Base-by-base conservation (phyloP, 108 stramenopile species). In the Pseudonitzschia multiseries region DNA sequence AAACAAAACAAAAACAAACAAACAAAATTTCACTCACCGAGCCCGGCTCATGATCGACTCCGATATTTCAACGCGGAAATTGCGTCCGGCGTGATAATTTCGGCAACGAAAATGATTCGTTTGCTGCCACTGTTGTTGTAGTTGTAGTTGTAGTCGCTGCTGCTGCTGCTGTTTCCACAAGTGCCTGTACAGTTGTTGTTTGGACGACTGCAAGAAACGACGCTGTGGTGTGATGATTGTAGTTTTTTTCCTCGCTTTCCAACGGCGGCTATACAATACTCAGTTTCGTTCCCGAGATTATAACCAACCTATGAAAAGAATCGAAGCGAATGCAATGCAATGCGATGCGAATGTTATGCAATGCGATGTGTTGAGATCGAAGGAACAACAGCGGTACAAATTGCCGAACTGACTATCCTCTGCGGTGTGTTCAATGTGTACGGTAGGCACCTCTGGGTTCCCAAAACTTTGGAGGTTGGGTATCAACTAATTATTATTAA, bases 11-110 rank as follows among this genome's bases (percentile, higher is more conserved):
- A 18, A 70, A 22, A 54, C 57, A 15, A 18, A 57, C 24, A 36
- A 9, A 5, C 36, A 46, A 20, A 61, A 43, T 4, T 22, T 3
- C 9, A 75, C 80, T 43, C 67, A 81, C 80, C 80, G 69, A 71
- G 80, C 80, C 46, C 80, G 74, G 68, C 80, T 81, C 80, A 81
- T 81, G 33, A 8, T 81, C 10, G n/a, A 62, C 36, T 62, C 36
- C 31, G 61, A 33, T 33, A 21, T 4, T 40, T 20, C n/a, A 21
- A 4, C 61, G 32, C 61, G 61, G 61, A 62, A 62, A 40, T n/a
- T 62, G 29, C 29, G n/a, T 10, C 36, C 36, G n/a, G 15, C 22
- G 22, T 54, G 53, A 54, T 43, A 41, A 53, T 6, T 53, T 70
- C 28, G 27, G 15, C 36, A 36, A 56, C 27, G 9, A 54, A 17